Evolutionary conservation across 116 monocot species (phyloP), one percentile per base, ranked within the genome.

Genomic region (Trichopus zeylanicus): DNA sequence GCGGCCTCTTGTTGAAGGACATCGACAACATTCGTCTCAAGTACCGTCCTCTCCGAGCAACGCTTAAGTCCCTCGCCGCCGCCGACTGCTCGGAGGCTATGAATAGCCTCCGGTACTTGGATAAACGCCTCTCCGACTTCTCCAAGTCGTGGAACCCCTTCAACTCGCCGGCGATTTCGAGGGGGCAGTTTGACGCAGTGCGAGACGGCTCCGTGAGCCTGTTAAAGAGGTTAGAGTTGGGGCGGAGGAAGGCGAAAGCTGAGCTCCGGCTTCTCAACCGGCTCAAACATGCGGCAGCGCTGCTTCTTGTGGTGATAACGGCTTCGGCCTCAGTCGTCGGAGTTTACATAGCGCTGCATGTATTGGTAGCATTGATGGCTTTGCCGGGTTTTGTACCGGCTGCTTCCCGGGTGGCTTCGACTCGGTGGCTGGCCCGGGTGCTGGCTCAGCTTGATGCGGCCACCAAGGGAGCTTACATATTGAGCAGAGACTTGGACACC

Each of bases 401-500:
- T 6, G 31, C 13, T 3, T 30, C n/a, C 11, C 48, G 42, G 20
- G 4, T 60, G 32, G 19, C 67, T 2, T 68, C 81, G 51, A 20
- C 30, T 3, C 31, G 68, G 29, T 13, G 75, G 70, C 31, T 78
- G n/a, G 42, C 3, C 1, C 62, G 67, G 29, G 65, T 16, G 5
- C 46, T 79, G 32, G 69, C 78, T 7, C 73, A 79, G 70, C 65
- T 91, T 12, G 90, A 91, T 29, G 74, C 68, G 0, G 79, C 90
- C 26, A 58, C 76, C 0, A 91, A 77, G 46, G 90, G 90, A 23
- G 66, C 65, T 33, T 89, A 85, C 59, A 85, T 82, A 35, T 38
- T 91, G 67, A 86, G 72, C 55, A 57, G 82, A 34, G 82, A 91
- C 25, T n/a, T 91, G 71, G 90, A 85, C 53, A 85, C 86, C 32